Evolutionary conservation across 2,329 filamentous ascomycete genomes (phyloP).

Genomic region (Pseudogymnoascus sp.): DNA sequence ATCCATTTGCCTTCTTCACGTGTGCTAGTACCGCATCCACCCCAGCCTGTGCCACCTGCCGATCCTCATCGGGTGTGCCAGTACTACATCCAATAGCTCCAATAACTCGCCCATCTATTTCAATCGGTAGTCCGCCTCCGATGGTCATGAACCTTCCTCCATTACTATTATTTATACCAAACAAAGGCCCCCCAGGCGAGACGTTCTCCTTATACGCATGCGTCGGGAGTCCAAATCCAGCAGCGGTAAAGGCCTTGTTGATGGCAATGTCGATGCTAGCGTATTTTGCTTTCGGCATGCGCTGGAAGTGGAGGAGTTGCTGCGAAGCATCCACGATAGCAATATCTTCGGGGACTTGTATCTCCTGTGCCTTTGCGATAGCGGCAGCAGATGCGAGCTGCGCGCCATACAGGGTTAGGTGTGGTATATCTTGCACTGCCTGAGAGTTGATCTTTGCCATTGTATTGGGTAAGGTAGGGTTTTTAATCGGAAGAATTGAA

Average conservation of each 20-base stretch:
- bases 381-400: conserved; percentile 23
- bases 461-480: neutral
- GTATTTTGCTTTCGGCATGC: conserved; percentile 24
- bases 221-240: conserved; percentile 45
- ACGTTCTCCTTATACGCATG: conserved; percentile 45
- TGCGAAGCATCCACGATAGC: conserved; percentile 25
- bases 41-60: conserved; percentile 43
- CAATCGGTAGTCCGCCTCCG: conserved; percentile 45
- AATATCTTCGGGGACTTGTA: conserved; percentile 25
- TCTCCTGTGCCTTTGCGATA: conserved; percentile 20
- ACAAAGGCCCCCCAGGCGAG: conserved; percentile 44
- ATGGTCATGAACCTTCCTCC: conserved; percentile 46
- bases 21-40: conserved; percentile 38
- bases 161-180: conserved; percentile 45
- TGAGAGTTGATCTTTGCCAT: neutral
- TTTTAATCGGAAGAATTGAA: neutral
- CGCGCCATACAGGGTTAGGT: conserved; percentile 23
- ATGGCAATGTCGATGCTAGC: conserved; percentile 22
- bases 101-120: conserved; percentile 39
- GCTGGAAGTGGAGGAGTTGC: conserved; percentile 22
- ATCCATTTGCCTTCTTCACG: neutral
- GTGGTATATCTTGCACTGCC: neutral
- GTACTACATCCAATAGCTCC: conserved; percentile 48
- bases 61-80: conserved; percentile 46
- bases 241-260: conserved; percentile 47